Evolutionary conservation across 495 filamentous ascomycete species (phyloP).

Genomic region (Trichoderma parareesei): DNA sequence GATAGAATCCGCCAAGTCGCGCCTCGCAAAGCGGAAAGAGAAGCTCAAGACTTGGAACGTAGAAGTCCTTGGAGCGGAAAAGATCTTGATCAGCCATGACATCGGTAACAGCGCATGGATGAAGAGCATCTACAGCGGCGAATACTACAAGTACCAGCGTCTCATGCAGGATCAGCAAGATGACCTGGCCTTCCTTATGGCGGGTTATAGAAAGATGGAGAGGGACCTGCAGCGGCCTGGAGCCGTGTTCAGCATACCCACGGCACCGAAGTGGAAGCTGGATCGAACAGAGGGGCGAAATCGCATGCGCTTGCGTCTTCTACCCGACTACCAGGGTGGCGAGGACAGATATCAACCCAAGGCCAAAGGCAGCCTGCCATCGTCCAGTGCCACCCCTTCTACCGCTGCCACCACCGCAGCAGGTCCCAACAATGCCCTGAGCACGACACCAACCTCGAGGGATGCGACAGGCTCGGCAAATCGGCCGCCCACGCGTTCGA

Average conservation of each 20-base stretch:
- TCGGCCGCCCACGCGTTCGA: not conserved
- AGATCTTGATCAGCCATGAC: constrained; percentile 68
- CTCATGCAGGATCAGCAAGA: constrained; percentile 88
- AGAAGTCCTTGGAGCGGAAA: constrained; percentile 58
- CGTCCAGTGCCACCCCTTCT: not conserved
- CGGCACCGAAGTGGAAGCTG: constrained; percentile 71
- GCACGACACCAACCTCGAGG: not conserved
- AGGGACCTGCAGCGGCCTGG: constrained; percentile 66
- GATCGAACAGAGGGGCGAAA: constrained; percentile 94
- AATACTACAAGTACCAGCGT: constrained; percentile 84
- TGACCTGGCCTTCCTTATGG: constrained; percentile 62
- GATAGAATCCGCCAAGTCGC: constrained; percentile 57
- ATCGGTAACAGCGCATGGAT: constrained; percentile 82
- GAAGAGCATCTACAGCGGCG: constrained; percentile 85
- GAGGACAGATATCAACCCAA: constrained; percentile 81
- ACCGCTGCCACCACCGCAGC: not conserved
- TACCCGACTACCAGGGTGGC: constrained; percentile 62
- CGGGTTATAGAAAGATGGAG: constrained; percentile 65
- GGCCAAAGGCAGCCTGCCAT: constrained; percentile 35
- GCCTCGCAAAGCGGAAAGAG: constrained; percentile 69
- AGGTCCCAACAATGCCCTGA: not conserved
- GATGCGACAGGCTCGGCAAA: not conserved
- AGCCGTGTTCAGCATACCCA: constrained; percentile 62
- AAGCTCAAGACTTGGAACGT: constrained; percentile 68
- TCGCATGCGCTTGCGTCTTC: constrained; percentile 81